These are phyloP conservation scores for Fusarium avenaceum DNA, from an alignment of 2,329 filamentous ascomycete species.

Conservation along the genomic window DNA sequence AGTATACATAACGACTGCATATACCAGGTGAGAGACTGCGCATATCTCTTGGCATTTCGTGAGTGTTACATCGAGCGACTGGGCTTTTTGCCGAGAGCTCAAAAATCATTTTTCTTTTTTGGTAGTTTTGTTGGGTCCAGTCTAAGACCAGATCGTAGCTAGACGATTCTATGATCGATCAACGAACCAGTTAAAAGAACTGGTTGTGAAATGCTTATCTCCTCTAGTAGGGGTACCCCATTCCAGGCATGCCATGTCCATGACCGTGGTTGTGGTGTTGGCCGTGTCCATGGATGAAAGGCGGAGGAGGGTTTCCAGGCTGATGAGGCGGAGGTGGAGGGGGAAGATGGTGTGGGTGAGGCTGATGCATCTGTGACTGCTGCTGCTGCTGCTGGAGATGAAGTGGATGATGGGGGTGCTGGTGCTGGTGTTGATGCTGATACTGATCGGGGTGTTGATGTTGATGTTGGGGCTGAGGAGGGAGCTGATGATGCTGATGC, in stretches of 20 bases:
- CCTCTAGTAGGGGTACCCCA: constrained; percentile 48
- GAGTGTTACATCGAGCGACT: constrained; percentile 32
- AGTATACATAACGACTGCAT: constrained; percentile 46
- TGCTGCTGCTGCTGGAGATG: constrained; percentile 29
- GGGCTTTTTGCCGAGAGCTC: constrained; percentile 4
- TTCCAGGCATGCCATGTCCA: constrained; percentile 46
- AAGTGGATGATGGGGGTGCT: constrained; percentile 33
- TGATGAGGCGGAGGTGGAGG: constrained; percentile 44
- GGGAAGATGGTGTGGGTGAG: constrained; percentile 40
- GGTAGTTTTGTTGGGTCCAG: background rate
- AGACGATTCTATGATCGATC: background rate
- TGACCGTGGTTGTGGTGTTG: constrained; percentile 31
- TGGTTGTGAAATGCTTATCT: constrained; percentile 8
- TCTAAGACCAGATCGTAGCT: background rate
- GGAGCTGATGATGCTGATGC: constrained; percentile 28
- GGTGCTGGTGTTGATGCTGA: constrained; percentile 34
- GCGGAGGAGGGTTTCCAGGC: constrained; percentile 33
- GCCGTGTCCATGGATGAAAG: constrained; percentile 44
- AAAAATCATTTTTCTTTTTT: constrained; percentile 19
- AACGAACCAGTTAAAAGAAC: background rate
- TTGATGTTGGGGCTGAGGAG: constrained; percentile 27
- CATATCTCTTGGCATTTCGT: constrained; percentile 18
- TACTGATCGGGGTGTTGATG: constrained; percentile 35
- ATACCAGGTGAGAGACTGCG: constrained; percentile 33
- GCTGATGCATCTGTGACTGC: constrained; percentile 30